Base-by-base conservation (phyloP, 495 filamentous ascomycete species). In the Evernia prunastri region DNA sequence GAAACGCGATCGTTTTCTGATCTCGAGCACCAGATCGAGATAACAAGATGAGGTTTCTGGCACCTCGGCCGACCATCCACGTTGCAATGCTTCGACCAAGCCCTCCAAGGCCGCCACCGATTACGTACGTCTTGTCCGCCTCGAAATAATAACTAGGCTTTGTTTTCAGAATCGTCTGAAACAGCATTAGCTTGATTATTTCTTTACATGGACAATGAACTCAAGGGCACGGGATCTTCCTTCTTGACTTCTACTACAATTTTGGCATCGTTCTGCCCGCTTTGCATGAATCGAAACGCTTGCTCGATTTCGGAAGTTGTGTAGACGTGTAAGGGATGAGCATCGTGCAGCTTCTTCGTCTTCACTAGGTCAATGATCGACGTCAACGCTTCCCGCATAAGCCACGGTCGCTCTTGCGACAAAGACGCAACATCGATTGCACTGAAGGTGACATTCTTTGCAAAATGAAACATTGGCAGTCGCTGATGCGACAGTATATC, bases 241-340 rank as follows among this genome's bases (percentile, higher is more conserved):
- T 35, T 15, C 11, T 47, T 33, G 27, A 67, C 23, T 36, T 67
- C 56, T 3, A 67, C 15, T n/a, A 67, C 57, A 8, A 60, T 65
- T 36, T 65, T 63, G 20, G 56, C 60, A 6, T 35, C 27, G n/a
- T 49, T 67, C 47, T 59, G 64, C 31, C 63, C 65, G 56, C 43
- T 64, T 56, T 69, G 65, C 37, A 64, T 45, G 43, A 56, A 67
- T 61, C 83, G 80, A 71, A 89, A 83, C 0, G 86, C 85, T 7
- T 72, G 67, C 54, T 78, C 73, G 17, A 79, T 68, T 12, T 83
- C 68, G 0, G 71, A 59, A 27, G n/a, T 47, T 15, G 25, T 36
- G 40, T 51, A 59, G 5, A 51, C 63, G 25, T 59, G 56, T 33
- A 64, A 39, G 25, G 63, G 63, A 11, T 11, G 31, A 39, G 63